A percentile compares a stretch with the other conserved stretches of the same genome.
These are phyloP conservation scores for Fusarium guadeloupense DNA, from an alignment of 2,329 filamentous ascomycete genomes.

Conservation along the genomic window DNA sequence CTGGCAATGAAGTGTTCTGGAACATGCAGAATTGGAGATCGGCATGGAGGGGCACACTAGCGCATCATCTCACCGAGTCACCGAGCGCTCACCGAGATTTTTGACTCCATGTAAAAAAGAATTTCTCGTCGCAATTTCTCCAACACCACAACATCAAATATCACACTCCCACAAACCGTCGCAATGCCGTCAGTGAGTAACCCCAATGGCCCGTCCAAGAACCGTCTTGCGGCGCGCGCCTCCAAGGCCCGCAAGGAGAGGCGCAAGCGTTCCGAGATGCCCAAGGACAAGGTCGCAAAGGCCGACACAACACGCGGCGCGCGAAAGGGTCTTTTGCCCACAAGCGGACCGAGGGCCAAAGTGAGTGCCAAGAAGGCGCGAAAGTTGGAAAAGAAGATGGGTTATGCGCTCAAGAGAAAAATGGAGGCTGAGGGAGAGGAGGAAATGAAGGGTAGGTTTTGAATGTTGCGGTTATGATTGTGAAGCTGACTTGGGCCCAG, in stretches of 20 bases:
- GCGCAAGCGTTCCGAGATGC: slow-evolving; percentile 53
- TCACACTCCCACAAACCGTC: background rate
- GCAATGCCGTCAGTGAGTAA: slow-evolving; percentile 66
- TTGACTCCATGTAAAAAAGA: slow-evolving; percentile 27
- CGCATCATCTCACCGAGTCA: slow-evolving; percentile 10
- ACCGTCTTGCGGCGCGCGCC: slow-evolving; percentile 59
- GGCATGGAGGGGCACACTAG: slow-evolving; percentile 25
- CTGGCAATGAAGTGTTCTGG: slow-evolving; percentile 24
- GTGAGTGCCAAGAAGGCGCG: slow-evolving; percentile 65
- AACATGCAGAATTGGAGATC: slow-evolving; percentile 21
- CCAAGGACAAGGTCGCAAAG: slow-evolving; percentile 53
- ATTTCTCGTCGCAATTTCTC: slow-evolving; percentile 22
- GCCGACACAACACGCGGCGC: slow-evolving; percentile 60
- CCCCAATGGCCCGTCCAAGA: slow-evolving; percentile 65
- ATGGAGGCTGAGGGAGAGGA: slow-evolving; percentile 60
- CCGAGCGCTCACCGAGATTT: slow-evolving; percentile 33
- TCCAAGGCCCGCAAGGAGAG: slow-evolving; percentile 55
- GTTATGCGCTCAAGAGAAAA: slow-evolving; percentile 62
- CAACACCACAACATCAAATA: slow-evolving; percentile 5
- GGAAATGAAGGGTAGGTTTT: slow-evolving; percentile 57
- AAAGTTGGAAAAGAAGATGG: slow-evolving; percentile 65
- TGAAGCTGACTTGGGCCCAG: slow-evolving; percentile 12
- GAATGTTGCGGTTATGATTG: background rate
- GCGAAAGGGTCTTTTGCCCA: slow-evolving; percentile 62
- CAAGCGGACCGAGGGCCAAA: slow-evolving; percentile 61